Percentiles rank a stretch among this genome's conserved stretches.
Conservation (phyloP, 768 basidiomycete genomes). For the Macrolepiota fuliginosa region DNA sequence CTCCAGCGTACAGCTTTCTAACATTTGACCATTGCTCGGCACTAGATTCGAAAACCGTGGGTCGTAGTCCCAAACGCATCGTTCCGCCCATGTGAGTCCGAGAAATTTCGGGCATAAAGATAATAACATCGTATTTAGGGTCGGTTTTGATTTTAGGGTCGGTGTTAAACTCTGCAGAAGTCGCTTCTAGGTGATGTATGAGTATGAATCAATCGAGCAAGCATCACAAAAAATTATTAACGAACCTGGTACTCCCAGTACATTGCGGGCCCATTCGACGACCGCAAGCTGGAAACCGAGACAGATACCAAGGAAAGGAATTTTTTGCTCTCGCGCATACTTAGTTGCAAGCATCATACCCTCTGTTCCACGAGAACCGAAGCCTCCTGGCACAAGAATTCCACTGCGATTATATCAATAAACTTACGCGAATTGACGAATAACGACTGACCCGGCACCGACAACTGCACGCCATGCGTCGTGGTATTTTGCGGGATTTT, state of each 20-base stretch:
- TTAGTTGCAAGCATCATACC: constrained; percentile 99
- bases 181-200: constrained; percentile 56
- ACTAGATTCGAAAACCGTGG: constrained; percentile 80
- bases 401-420: constrained; percentile 48
- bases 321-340: constrained; percentile 92
- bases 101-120: constrained; percentile 99
- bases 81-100: constrained; percentile 98
- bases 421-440: neutral
- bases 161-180: constrained; percentile 77
- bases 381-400: constrained; percentile 96
- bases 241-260: constrained; percentile 68
- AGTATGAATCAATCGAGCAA: neutral
- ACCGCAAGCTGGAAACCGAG: constrained; percentile 98
- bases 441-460: constrained; percentile 67
- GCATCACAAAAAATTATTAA: constrained; percentile 3
- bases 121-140: constrained; percentile 63
- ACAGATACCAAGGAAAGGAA: constrained; percentile 96
- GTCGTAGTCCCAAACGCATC: constrained; percentile 99
- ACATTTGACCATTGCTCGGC: constrained; percentile 71
- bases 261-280: constrained; percentile 89
- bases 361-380: constrained; percentile 90
- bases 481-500: constrained; percentile 84
- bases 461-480: constrained; percentile 95
- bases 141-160: constrained; percentile 26
- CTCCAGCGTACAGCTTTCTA: constrained; percentile 81